Conservation (phyloP, 2,329 filamentous ascomycete species). For the Pyrenochaeta sp. region DNA sequence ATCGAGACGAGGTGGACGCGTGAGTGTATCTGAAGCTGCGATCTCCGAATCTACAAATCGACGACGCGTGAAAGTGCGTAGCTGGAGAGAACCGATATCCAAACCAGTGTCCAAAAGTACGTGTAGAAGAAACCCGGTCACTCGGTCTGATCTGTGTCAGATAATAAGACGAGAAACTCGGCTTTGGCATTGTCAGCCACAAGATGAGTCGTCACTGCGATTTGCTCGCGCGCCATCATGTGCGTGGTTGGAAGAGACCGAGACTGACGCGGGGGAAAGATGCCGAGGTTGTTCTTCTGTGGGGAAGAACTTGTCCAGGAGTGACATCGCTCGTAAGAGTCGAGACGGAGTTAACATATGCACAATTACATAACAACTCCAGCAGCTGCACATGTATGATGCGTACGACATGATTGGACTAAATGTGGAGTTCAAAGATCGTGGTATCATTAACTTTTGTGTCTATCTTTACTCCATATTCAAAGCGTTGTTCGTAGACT, state of each 20-base stretch:
- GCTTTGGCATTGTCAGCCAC: constrained; percentile 36
- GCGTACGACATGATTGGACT: too few relatives aligned
- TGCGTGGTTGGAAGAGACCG: constrained; percentile 24
- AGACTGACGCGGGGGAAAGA: constrained; percentile 36
- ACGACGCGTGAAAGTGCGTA: too few relatives aligned
- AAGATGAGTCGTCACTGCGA: constrained; percentile 12
- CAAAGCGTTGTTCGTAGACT: constrained; percentile 37
- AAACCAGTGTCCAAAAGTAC: too few relatives aligned
- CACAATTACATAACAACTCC: constrained; percentile 4
- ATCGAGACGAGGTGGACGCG: background rate
- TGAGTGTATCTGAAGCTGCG: too few relatives aligned
- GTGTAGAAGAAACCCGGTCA: too few relatives aligned
- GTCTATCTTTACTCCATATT: constrained; percentile 29
- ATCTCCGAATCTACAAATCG: too few relatives aligned
- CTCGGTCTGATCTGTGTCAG: too few relatives aligned
- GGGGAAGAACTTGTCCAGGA: constrained; percentile 7
- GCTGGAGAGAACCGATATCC: too few relatives aligned
- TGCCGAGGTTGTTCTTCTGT: constrained; percentile 48
- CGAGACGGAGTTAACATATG: constrained; percentile 5
- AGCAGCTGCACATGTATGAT: too few relatives aligned
- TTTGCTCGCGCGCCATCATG: constrained; percentile 26
- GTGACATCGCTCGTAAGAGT: constrained; percentile 15
- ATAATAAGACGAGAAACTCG: constrained; percentile 13
- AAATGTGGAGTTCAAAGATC: too few relatives aligned
- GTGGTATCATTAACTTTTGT: constrained; percentile 50